Base-by-base conservation (phyloP, 768 basidiomycete species). In the Boletus rubropictus region DNA sequence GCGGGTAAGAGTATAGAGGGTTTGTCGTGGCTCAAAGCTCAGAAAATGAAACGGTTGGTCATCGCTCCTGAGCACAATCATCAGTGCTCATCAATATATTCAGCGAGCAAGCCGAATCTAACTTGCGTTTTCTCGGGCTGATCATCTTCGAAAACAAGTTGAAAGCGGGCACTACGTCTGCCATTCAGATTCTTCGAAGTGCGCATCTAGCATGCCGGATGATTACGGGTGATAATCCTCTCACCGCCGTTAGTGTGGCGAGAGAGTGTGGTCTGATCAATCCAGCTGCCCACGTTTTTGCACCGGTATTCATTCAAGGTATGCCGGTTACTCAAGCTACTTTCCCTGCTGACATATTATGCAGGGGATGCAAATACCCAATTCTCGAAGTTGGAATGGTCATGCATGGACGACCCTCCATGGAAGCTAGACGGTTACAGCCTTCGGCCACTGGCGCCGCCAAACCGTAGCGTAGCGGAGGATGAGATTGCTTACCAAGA, bases 91-190 rank as follows among this genome's bases (percentile, higher is more conserved):
- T 34, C 1, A 39, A 34, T 8, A 14, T 20, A 35, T 2, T 14
- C 55, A 96, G 93, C 22, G 96, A 98, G 57, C 90, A 94, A 70
- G 95, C 93, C 14, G 96, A 99, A 61, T 88, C 83, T 2, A 82
- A 80, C 22, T 73, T 99, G 7, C 82, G 81, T 46, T 99, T 99
- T 72, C 77, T 98, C 14, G 96, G 96, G 3, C 72, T 99, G 29
- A 84, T 98, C 59, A 94, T 99, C 50, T 99, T 99, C 59, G 96
- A 99, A 67, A 99, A 99, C 71, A 89, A 95, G 69, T 72, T 99
- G 50, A 99, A 99, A 59, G 81, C 86, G 4, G 92, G 88, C 7
- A 97, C 95, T 0, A 73, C 89, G 0, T 86, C 91, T 27, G 91
- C 88, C 7, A 96, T 99, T 37, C 86, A 91, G 50, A 83, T 84